Percentiles rank a stretch among this genome's conserved stretches.
These are phyloP conservation scores for Monosporascus sp. DNA, from an alignment of 2,329 filamentous ascomycete species.

Conservation along the genomic window DNA sequence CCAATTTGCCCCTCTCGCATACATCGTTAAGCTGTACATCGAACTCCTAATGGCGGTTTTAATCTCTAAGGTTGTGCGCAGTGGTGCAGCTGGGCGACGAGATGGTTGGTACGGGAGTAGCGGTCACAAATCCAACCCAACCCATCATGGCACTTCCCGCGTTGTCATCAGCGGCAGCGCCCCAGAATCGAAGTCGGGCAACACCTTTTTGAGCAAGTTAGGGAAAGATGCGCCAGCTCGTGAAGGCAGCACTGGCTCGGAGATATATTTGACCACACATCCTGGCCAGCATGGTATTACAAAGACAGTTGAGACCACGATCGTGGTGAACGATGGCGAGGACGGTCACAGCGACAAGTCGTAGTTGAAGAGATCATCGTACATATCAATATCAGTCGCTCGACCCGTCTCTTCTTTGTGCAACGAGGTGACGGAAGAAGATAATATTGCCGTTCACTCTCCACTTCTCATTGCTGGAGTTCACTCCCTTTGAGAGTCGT, in stretches of 20 bases:
- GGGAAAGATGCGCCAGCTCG: neutral
- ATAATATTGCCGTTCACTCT: no score
- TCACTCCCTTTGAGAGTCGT: no score
- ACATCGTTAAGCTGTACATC: constrained; percentile 7
- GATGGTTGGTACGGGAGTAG: neutral
- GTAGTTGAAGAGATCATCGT: no score
- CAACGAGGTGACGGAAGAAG: no score
- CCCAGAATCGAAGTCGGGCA: neutral
- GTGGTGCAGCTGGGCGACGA: neutral
- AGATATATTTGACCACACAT: neutral
- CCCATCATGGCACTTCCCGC: neutral
- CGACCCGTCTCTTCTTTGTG: no score
- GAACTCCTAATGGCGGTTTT: constrained; percentile 7
- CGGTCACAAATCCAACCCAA: neutral
- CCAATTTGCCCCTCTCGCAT: constrained; percentile 7
- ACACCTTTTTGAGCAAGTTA: neutral
- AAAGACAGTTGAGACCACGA: neutral
- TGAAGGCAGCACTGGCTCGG: neutral
- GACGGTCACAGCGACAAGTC: neutral
- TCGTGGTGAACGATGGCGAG: neutral
- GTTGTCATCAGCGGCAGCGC: neutral
- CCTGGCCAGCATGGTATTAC: neutral
- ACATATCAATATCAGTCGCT: no score
- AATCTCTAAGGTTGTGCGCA: constrained; percentile 10
- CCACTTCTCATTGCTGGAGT: no score